phyloP scores from a whole-genome alignment of 2,329 filamentous ascomycete genomes.

The Seiridium cupressi region DNA sequence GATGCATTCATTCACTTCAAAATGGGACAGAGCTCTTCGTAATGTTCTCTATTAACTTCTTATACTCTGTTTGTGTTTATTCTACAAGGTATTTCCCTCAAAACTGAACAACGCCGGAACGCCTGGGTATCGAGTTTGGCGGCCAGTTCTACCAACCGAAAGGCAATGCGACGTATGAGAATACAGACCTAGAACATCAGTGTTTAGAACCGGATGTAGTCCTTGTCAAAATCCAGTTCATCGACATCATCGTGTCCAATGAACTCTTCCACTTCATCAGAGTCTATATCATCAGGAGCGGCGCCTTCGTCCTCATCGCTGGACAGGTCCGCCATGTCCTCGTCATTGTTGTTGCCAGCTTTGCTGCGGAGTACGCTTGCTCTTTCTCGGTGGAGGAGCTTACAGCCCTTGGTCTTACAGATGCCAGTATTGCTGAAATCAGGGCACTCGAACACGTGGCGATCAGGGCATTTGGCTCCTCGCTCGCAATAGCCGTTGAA shows the following conservation, averaged over 20 bases:
- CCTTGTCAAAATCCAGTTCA: conserved; percentile 55
- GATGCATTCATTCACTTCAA: too few species aligned
- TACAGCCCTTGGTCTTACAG: conserved; percentile 80
- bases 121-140: conserved; percentile 1
- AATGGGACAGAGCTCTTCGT: not conserved
- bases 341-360: conserved; percentile 39
- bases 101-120: not conserved
- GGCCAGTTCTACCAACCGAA: not conserved
- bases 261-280: conserved; percentile 69
- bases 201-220: conserved; percentile 54
- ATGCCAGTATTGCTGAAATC: conserved; percentile 88
- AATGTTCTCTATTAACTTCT: not conserved
- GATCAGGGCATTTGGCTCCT: conserved; percentile 72
- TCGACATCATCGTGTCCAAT: conserved; percentile 53
- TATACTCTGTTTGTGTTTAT: not conserved
- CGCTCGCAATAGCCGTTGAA: conserved; percentile 85
- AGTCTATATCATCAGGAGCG: conserved; percentile 76
- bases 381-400: conserved; percentile 82
- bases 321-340: conserved; percentile 67
- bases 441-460: conserved; percentile 91
- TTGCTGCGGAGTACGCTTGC: conserved; percentile 75
- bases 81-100: not conserved
- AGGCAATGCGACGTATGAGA: conserved; percentile 8
- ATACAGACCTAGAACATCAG: conserved; percentile 18
- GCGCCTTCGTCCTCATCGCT: conserved; percentile 72